Evolutionary conservation across 139 green algal genomes (phyloP).

Genomic region (Tetradesmus obliquus): DNA sequence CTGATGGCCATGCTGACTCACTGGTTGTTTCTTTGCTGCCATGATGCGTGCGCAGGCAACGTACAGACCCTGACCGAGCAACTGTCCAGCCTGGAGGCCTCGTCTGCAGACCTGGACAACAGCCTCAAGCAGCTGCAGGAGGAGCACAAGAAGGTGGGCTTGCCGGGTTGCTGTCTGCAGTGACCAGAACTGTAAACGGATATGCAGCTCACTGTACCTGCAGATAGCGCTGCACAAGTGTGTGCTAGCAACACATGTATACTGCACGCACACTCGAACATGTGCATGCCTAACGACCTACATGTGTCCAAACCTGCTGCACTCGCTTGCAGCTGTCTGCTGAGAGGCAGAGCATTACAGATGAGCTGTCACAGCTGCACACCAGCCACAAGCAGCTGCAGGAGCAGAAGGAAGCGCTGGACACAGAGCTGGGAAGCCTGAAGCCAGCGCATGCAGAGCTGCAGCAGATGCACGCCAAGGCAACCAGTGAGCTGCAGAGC

Average conservation of each 20-base stretch:
- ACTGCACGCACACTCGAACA: background rate
- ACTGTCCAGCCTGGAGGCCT: slow-evolving; percentile 32
- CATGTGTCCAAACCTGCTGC: background rate
- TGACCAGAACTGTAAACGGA: background rate
- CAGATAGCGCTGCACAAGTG: too few relatives aligned
- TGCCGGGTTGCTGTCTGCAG: background rate
- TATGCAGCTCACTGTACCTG: too few relatives aligned
- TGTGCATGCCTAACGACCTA: background rate
- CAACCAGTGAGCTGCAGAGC: slow-evolving; percentile 19
- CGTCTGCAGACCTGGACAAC: slow-evolving; percentile 10
- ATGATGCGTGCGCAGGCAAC: background rate
- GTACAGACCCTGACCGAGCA: slow-evolving; percentile 33
- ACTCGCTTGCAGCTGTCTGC: slow-evolving; percentile 1
- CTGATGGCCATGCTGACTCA: background rate
- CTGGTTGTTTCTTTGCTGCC: background rate
- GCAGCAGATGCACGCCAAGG: slow-evolving; percentile 34
- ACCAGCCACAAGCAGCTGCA: slow-evolving; percentile 29
- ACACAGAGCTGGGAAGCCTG: slow-evolving; percentile 41
- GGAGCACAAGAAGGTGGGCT: slow-evolving; percentile 31
- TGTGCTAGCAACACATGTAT: too few relatives aligned
- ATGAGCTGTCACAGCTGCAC: slow-evolving; percentile 31
- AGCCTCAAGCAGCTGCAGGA: slow-evolving; percentile 37
- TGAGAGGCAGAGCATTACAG: background rate
- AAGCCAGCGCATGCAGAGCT: slow-evolving; percentile 44
- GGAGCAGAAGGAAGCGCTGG: background rate